Base-by-base conservation (phyloP, 768 basidiomycete genomes). In the Amanita exitialis region DNA sequence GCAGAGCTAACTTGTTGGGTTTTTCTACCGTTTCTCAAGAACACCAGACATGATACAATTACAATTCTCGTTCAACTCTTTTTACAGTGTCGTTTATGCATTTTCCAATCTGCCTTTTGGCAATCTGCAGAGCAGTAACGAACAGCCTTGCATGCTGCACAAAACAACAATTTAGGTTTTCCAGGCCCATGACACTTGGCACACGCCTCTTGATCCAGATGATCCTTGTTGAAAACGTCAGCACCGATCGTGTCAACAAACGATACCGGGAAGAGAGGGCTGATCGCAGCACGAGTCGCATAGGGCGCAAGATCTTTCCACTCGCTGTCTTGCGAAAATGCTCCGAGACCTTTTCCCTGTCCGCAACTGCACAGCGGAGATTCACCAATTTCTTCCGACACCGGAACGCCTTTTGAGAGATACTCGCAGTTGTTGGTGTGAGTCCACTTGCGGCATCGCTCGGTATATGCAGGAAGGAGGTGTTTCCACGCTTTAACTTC, bases 341-440 rank as follows among this genome's bases (percentile, higher is more conserved):
- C 60, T 2, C 64, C 71, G 4, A 73, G 61, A 44, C 73, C 69
- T 41, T 78, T 67, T 3, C 78, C 79, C 34, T 61, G 60, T 1
- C 80, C 80, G 44, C 81, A 83, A 2, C 65, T 66, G 54, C 82
- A 83, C 18, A 80, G 60, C 0, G 78, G 77, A 7, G 58, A 58
- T 30, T 62, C 59, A 1, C 64, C 64, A 13, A 68, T 62, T 28
- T 72, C 67, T 8, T 58, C 57, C 27, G 63, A 61, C 3, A 74
- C 61, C 0, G 78, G 77, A 18, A 77, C 62, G 44, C 51, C 65
- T 35, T 44, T 53, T 15, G 15, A 55, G 0, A 52, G n/a, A 57
- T 80, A 82, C 59, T 77, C 75, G 64, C 81, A 82, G 15, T 60
- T 60, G 2, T 58, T 32, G 13, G 52, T 57, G 58, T 83, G 80